Conservation (phyloP, 176 grass and related monocot genomes). For the Oryza officinalis region DNA sequence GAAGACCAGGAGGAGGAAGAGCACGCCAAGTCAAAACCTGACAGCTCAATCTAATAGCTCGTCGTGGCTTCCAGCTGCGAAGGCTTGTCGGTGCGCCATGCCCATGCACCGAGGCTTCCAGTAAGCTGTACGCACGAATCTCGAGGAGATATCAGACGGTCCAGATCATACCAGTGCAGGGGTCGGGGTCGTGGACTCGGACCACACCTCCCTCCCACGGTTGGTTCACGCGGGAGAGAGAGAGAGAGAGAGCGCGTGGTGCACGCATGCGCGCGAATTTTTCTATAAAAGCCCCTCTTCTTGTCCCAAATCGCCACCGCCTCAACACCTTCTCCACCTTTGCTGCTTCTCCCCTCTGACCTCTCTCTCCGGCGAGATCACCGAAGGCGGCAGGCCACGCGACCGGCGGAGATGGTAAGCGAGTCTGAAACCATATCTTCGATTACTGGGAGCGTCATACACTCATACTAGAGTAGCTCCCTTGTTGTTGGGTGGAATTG, state of each 20-base stretch:
- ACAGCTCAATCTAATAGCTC: not conserved
- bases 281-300: not conserved
- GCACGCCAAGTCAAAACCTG: not conserved
- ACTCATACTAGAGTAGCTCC: not conserved
- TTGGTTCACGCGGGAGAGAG: not conserved
- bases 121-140: not conserved
- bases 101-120: not conserved
- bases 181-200: not conserved
- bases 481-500: not conserved
- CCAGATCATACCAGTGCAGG: not conserved
- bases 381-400: not conserved
- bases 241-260: not conserved
- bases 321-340: not conserved
- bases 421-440: not conserved
- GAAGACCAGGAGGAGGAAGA: not conserved
- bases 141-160: not conserved
- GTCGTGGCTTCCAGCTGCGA: no score
- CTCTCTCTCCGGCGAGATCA: not conserved
- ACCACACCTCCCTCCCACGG: not conserved
- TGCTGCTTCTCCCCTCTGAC: not conserved
- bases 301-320: not conserved
- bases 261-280: not conserved
- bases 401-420: constrained; percentile 29
- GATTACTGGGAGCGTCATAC: not conserved
- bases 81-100: not conserved